These are phyloP conservation scores for Ormosia semicastrata DNA, from an alignment of 306 rosid genomes.

Conservation along the genomic window DNA sequence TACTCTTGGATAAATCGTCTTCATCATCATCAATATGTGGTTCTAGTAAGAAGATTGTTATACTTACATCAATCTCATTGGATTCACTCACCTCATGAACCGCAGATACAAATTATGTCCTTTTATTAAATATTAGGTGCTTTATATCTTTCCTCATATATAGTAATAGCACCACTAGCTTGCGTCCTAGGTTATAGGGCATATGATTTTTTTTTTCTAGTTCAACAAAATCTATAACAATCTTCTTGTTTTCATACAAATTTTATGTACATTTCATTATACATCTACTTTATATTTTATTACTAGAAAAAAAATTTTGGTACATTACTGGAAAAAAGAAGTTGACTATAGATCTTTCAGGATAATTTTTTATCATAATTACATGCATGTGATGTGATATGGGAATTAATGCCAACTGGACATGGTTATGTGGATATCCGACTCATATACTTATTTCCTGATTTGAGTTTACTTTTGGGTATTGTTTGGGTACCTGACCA, in stretches of 20 bases:
- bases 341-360: not conserved
- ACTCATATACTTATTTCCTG: not conserved
- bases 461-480: not conserved
- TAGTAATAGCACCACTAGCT: not conserved
- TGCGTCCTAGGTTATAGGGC: not conserved
- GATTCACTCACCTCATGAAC: not conserved
- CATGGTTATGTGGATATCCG: not conserved
- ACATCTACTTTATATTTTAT: not conserved
- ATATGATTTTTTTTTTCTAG: not conserved
- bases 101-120: too few species aligned
- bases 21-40: too few species aligned
- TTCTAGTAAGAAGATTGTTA: too few species aligned
- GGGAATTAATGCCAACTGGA: not conserved
- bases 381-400: not conserved
- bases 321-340: not conserved
- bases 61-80: not conserved
- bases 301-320: not conserved
- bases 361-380: not conserved
- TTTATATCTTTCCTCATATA: not conserved
- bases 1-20: not conserved
- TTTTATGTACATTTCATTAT: not conserved
- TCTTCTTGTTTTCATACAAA: not conserved
- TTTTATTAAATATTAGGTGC: too few species aligned
- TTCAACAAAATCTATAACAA: not conserved
- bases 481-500: too few species aligned